Percentiles rank a stretch among this genome's conserved stretches.
Evolutionary conservation across 805 yeast genomes (phyloP).

Genomic region (Metschnikowia baotianmanensis): DNA sequence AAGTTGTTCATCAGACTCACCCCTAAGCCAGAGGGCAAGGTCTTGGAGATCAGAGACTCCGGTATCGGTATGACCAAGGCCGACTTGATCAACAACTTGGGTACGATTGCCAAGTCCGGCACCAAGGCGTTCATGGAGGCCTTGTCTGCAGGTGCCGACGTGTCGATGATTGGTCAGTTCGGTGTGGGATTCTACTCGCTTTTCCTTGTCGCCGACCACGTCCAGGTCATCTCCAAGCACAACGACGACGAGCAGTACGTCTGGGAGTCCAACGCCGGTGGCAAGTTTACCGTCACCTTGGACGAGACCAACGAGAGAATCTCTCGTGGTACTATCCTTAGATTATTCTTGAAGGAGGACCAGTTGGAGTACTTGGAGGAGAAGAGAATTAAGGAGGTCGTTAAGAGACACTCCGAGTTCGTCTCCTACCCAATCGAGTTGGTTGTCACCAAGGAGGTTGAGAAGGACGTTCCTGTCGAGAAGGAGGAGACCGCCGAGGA

Average conservation of each 20-base stretch:
- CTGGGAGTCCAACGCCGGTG: constrained; percentile 99
- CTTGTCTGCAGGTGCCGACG: constrained; percentile 98
- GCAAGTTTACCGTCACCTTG: constrained; percentile 93
- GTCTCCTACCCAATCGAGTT: constrained; percentile 99
- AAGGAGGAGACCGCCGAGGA: constrained; percentile 56
- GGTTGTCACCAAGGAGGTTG: constrained; percentile 97
- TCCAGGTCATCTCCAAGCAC: constrained; percentile 96
- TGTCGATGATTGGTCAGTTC: constrained; percentile 99
- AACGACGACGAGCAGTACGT: constrained; percentile 99
- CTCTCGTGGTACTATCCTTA: constrained; percentile 92
- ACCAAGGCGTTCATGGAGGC: constrained; percentile 99
- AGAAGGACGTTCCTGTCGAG: constrained; percentile 91
- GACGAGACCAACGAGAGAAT: constrained; percentile 85
- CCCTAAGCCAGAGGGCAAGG: constrained; percentile 91
- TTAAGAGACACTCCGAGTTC: constrained; percentile 98
- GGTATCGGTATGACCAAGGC: constrained; percentile 99
- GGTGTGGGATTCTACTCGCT: constrained; percentile 99
- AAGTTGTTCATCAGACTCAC: constrained; percentile 96
- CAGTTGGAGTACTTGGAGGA: constrained; percentile 99
- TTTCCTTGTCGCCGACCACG: constrained; percentile 98
- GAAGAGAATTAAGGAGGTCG: constrained; percentile 98
- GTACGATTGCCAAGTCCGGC: constrained; percentile 99
- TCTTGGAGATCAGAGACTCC: constrained; percentile 95
- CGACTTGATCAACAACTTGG: constrained; percentile 97
- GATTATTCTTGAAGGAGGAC: constrained; percentile 97